Percentiles rank a stretch among this genome's conserved stretches.
Evolutionary conservation across 2,329 filamentous ascomycete species (phyloP).

Genomic region (Paramyrothecium roridum): DNA sequence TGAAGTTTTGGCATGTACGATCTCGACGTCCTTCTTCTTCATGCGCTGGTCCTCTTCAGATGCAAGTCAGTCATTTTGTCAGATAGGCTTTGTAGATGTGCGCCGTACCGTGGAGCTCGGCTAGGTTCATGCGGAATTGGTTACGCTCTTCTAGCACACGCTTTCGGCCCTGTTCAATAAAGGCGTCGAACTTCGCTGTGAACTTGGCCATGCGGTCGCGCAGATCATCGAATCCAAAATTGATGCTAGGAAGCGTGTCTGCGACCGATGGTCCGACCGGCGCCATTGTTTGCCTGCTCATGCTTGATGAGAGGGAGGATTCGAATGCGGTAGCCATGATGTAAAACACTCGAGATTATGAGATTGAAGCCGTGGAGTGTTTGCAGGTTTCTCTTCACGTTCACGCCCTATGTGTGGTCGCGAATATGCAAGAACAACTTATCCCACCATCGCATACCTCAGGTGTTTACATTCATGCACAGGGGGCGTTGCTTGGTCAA

Average conservation of each 20-base stretch:
- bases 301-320: slow-evolving; percentile 63
- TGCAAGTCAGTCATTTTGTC: not conserved
- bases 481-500: slow-evolving; percentile 25
- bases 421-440: not conserved
- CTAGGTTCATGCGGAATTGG: slow-evolving; percentile 85
- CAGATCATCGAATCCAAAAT: slow-evolving; percentile 94
- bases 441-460: not conserved
- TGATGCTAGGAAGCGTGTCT: slow-evolving; percentile 79
- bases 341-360: not conserved
- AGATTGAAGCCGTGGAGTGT: not conserved
- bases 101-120: slow-evolving; percentile 78
- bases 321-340: slow-evolving; percentile 63
- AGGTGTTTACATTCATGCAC: not conserved
- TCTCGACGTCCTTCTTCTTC: slow-evolving; percentile 84
- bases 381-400: not conserved
- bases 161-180: slow-evolving; percentile 89
- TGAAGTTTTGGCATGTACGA: slow-evolving; percentile 67
- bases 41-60: slow-evolving; percentile 81
- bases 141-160: slow-evolving; percentile 90
- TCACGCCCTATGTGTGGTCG: no score
- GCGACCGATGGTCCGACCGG: slow-evolving; percentile 64
- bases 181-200: slow-evolving; percentile 84
- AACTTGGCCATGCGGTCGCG: slow-evolving; percentile 95
- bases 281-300: slow-evolving; percentile 54
- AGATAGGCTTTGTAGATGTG: not conserved